These are phyloP conservation scores for Didymella exigua DNA, from an alignment of 2,329 filamentous ascomycete species.

Conservation along the genomic window DNA sequence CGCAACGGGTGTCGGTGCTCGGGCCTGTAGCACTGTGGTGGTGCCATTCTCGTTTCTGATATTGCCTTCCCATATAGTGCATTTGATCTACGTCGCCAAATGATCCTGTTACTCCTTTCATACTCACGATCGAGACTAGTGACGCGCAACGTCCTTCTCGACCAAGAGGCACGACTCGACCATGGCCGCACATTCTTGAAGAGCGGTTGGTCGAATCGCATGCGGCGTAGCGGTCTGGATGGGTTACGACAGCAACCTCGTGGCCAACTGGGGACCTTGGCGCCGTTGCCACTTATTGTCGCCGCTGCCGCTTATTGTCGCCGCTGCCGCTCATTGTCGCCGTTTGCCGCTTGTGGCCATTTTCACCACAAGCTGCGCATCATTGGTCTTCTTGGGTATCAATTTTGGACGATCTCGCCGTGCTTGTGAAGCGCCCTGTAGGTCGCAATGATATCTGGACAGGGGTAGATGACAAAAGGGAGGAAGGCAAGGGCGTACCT, in stretches of 20 bases:
- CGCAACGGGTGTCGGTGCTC: not conserved
- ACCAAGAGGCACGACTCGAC: slow-evolving; percentile 8
- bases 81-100: slow-evolving; percentile 9
- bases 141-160: slow-evolving; percentile 8
- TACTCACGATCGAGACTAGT: not conserved
- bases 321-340: too few species aligned
- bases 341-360: not conserved
- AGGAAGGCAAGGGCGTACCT: not conserved
- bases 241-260: slow-evolving; percentile 3
- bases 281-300: too few species aligned
- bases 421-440: not conserved
- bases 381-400: not conserved
- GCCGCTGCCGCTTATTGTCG: too few species aligned
- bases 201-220: not conserved
- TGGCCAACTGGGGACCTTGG: not conserved
- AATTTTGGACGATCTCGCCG: not conserved
- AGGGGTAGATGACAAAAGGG: not conserved
- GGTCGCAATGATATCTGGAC: not conserved
- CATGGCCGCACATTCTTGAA: not conserved
- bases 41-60: slow-evolving; percentile 8
- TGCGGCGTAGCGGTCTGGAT: not conserved
- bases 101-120: slow-evolving; percentile 11
- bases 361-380: not conserved
- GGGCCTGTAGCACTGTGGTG: not conserved
- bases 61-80: slow-evolving; percentile 1